Conservation (phyloP, 179 eudicot genomes). For the Silene noctiflora region DNA sequence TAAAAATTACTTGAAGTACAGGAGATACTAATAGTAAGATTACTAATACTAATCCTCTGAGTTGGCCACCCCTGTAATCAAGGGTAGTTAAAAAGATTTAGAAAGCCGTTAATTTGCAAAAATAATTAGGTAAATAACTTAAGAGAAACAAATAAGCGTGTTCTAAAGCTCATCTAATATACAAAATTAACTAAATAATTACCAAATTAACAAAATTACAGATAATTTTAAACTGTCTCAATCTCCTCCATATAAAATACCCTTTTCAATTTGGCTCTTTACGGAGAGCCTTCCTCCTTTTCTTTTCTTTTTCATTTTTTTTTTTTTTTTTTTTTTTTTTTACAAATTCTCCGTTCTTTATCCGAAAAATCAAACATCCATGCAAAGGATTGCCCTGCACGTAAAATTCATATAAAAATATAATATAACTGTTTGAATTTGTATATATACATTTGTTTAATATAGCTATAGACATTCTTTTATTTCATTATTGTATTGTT, state of each 20-base stretch:
- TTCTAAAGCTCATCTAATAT: background rate
- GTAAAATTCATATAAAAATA: constrained; percentile 4
- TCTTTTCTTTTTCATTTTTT: background rate
- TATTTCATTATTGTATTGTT: background rate
- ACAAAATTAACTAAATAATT: background rate
- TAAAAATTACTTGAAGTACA: background rate
- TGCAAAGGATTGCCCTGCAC: constrained; percentile 21
- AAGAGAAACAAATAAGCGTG: background rate
- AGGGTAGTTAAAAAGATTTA: constrained; percentile 7
- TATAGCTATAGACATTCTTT: background rate
- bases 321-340: background rate
- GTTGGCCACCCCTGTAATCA: constrained; percentile 23
- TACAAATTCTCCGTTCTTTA: background rate
- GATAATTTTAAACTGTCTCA: constrained; percentile 20
- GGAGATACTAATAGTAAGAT: background rate
- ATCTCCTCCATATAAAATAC: background rate
- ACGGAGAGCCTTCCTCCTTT: constrained; percentile 18
- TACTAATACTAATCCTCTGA: constrained; percentile 12
- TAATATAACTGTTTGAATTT: constrained; percentile 8
- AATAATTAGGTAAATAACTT: background rate
- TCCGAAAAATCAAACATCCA: background rate
- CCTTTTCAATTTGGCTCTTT: constrained; percentile 20
- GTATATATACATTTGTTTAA: constrained; percentile 6
- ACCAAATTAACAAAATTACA: constrained; percentile 7
- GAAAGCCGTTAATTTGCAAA: background rate